Conservation (phyloP, 768 basidiomycete species). For the Pluteus cervinus region DNA sequence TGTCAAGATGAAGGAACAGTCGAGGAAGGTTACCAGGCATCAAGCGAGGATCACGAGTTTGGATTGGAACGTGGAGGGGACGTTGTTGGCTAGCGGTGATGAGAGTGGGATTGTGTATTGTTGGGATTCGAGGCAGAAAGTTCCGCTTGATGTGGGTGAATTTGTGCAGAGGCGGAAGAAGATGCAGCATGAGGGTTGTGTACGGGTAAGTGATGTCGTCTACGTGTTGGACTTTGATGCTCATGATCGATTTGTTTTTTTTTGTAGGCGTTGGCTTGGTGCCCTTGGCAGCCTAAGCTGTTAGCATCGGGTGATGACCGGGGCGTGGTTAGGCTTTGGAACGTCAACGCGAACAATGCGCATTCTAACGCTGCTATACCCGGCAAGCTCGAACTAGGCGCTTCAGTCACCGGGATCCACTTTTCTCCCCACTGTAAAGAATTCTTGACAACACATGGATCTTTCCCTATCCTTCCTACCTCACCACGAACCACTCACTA, state of each 20-base stretch:
- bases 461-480: too few species aligned
- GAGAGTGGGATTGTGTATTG: constrained; percentile 69
- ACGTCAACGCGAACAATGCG: constrained; percentile 35
- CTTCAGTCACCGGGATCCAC: constrained; percentile 63
- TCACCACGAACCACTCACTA: constrained; percentile 7
- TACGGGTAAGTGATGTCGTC: constrained; percentile 33
- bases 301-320: constrained; percentile 72
- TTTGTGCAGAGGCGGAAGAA: constrained; percentile 55
- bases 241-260: constrained; percentile 1
- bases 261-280: constrained; percentile 77
- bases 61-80: constrained; percentile 62
- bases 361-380: constrained; percentile 39
- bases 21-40: constrained; percentile 62
- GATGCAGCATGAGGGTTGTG: constrained; percentile 60
- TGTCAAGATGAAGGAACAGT: constrained; percentile 52
- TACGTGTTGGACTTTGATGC: constrained; percentile 1
- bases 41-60: constrained; percentile 59
- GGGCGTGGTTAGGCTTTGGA: constrained; percentile 52
- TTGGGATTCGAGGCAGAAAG: constrained; percentile 60
- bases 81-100: constrained; percentile 71
- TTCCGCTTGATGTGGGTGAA: constrained; percentile 51
- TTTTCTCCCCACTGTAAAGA: constrained; percentile 83
- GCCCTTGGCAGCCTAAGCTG: constrained; percentile 79
- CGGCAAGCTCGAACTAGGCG: constrained; percentile 40
- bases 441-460: constrained; percentile 73